Percentiles rank a stretch among this genome's conserved stretches.
Conservation (phyloP, 352 stramenopile species). For the Globisporangium spinosum region DNA sequence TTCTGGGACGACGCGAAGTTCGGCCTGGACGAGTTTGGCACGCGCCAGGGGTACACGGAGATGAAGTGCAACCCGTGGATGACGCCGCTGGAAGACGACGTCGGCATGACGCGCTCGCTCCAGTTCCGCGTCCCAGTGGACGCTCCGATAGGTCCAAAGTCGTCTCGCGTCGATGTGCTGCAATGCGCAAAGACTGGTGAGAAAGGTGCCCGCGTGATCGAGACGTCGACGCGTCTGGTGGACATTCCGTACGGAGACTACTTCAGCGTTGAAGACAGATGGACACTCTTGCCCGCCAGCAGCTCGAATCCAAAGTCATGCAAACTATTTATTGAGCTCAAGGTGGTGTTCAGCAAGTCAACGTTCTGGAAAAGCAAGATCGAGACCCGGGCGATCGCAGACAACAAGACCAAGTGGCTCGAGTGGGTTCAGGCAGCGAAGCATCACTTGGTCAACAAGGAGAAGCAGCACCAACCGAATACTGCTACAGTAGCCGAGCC, state of each 20-base stretch:
- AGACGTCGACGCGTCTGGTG: constrained; percentile 73
- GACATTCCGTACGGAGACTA: constrained; percentile 88
- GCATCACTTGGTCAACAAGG: constrained; percentile 28
- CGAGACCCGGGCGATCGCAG: constrained; percentile 60
- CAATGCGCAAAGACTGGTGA: constrained; percentile 57
- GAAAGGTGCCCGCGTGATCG: constrained; percentile 43
- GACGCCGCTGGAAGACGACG: constrained; percentile 37
- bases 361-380: constrained; percentile 85
- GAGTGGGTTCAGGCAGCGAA: constrained; percentile 69
- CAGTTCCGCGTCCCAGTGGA: constrained; percentile 77
- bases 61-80: constrained; percentile 73
- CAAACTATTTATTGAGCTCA: constrained; percentile 74
- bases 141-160: constrained; percentile 78
- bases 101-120: constrained; percentile 59
- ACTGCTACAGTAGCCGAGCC: neutral
- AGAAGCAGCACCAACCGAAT: neutral
- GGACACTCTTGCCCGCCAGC: constrained; percentile 58
- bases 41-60: constrained; percentile 60
- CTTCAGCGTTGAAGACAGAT: constrained; percentile 83
- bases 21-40: constrained; percentile 61
- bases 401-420: constrained; percentile 73
- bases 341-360: constrained; percentile 81
- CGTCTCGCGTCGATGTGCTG: constrained; percentile 73
- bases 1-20: constrained; percentile 65
- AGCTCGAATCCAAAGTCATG: constrained; percentile 37